phyloP scores from a whole-genome alignment of 805 yeast genomes.

The Suhomyces faveliae region DNA sequence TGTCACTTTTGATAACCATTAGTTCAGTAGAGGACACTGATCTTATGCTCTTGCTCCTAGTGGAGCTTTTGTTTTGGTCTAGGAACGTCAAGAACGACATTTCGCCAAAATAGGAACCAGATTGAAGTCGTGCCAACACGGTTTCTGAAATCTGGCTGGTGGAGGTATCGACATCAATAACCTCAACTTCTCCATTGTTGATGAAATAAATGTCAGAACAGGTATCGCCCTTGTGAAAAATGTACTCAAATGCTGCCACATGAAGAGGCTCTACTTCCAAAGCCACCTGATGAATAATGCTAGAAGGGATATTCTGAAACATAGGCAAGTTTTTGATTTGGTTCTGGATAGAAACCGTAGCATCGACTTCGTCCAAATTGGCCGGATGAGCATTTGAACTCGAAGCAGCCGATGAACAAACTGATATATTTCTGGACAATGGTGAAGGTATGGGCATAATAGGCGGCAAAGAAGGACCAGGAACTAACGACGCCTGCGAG shows the following conservation, averaged over 20 bases:
- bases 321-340: slow-evolving; percentile 58
- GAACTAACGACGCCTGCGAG: slow-evolving; percentile 9
- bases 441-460: slow-evolving; percentile 19
- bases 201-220: slow-evolving; percentile 69
- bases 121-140: slow-evolving; percentile 55
- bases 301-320: slow-evolving; percentile 55
- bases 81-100: slow-evolving; percentile 62
- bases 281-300: slow-evolving; percentile 63
- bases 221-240: slow-evolving; percentile 56
- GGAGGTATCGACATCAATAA: slow-evolving; percentile 34
- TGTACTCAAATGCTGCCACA: slow-evolving; percentile 55
- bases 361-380: slow-evolving; percentile 42
- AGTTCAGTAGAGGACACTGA: slow-evolving; percentile 60
- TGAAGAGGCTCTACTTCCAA: slow-evolving; percentile 57
- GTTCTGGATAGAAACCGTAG: slow-evolving; percentile 55
- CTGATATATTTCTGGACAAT: slow-evolving; percentile 11
- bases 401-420: slow-evolving; percentile 8
- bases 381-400: slow-evolving; percentile 14
- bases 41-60: slow-evolving; percentile 63
- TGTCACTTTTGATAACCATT: slow-evolving; percentile 56
- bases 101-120: slow-evolving; percentile 74
- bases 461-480: slow-evolving; percentile 18
- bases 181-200: slow-evolving; percentile 70
- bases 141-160: slow-evolving; percentile 27
- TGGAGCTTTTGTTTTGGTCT: slow-evolving; percentile 21